Percentiles rank a stretch among this genome's conserved stretches.
phyloP scores from a whole-genome alignment of 306 rosid species.

The Trifolium dubium region DNA sequence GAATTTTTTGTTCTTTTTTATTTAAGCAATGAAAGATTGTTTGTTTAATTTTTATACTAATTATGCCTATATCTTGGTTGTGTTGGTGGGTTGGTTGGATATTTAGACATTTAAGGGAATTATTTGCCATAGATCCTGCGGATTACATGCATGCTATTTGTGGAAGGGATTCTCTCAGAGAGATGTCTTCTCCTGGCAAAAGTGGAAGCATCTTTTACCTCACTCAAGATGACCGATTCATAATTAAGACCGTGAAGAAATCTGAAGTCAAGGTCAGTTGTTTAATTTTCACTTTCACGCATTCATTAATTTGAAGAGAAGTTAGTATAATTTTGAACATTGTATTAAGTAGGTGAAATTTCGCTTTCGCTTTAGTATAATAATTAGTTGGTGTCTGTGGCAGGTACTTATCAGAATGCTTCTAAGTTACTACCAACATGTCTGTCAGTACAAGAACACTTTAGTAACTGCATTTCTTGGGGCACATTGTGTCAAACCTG shows the following conservation, averaged over 20 bases:
- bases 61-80: constrained; percentile 45
- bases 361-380: constrained; percentile 35
- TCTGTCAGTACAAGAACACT: constrained; percentile 56
- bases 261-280: constrained; percentile 65
- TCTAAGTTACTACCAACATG: constrained; percentile 61
- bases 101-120: constrained; percentile 67
- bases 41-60: constrained; percentile 39
- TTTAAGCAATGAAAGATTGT: constrained; percentile 38
- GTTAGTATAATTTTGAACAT: background rate
- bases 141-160: constrained; percentile 64
- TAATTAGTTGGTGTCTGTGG: constrained; percentile 37
- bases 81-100: constrained; percentile 43
- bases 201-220: constrained; percentile 69
- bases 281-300: constrained; percentile 8
- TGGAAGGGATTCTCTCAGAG: constrained; percentile 54
- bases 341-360: constrained; percentile 37
- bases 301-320: constrained; percentile 26
- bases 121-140: constrained; percentile 67
- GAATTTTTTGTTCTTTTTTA: background rate
- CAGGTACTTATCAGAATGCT: constrained; percentile 72
- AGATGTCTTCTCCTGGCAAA: constrained; percentile 69
- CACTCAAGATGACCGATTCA: constrained; percentile 61
- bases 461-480: constrained; percentile 59
- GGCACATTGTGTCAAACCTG: constrained; percentile 64
- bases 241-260: constrained; percentile 65